Evolutionary conservation across 495 filamentous ascomycete species (phyloP), one percentile per base, ranked within the genome.

Genomic region (Aspergillus hancockii): DNA sequence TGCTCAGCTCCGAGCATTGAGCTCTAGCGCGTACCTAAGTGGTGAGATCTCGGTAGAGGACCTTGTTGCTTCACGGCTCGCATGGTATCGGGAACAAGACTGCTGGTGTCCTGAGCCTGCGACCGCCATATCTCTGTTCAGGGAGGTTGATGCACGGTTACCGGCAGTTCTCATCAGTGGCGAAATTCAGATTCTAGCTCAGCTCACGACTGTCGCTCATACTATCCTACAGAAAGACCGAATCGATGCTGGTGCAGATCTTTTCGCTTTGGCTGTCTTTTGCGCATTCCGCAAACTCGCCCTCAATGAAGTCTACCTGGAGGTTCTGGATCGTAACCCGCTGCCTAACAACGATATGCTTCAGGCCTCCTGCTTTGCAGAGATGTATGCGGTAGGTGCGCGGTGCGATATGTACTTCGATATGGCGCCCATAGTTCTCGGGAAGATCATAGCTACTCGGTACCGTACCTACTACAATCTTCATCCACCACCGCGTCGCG

Each of bases 351-450:
- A 71, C 25, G 78, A 80, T 45, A 63, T 78, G 4, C 84, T 86
- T 57, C 84, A 87, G 61, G 83, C 84, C 8, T 84, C 81, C 8
- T 80, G 79, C 12, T 86, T 87, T 60, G 80, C 84, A 9, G 84
- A 87, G 59, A 76, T 81, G 0, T 87, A 85, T 61, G 84, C 83
- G 1, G 72, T 84, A 9, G 84, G 84, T 10, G 83, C 84, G 7
- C 81, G 81, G 31, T 87, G 84, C 59, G 84, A 85, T 38, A 74
- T 79, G 0, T 87, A 84, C 60, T 85, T 87, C 49, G 83, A 82
- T 58, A 72, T 84, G n/a, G 71, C 72, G 14, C 81, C 84, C 5
- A 81, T 77, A 41, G 71, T 71, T 22, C 76, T 87, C 32, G 84
- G 84, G 45, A 80, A 78, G 61, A 63, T 87, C 19, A 66, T 87